Percentiles rank a stretch among this genome's conserved stretches.
These are phyloP conservation scores for Leccinum uliginosum DNA, from an alignment of 768 basidiomycete genomes.

Conservation along the genomic window DNA sequence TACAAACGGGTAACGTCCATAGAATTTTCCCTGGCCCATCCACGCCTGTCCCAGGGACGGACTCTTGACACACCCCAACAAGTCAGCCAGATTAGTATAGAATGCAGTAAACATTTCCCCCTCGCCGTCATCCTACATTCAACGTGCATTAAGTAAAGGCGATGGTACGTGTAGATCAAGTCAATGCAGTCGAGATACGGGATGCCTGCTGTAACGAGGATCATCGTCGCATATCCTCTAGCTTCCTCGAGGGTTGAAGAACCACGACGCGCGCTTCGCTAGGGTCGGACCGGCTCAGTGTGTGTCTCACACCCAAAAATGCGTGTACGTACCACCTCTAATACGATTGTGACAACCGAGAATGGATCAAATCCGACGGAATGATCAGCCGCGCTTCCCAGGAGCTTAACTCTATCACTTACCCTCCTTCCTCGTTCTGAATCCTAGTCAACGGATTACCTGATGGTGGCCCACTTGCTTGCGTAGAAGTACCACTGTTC, in stretches of 20 bases:
- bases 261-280: constrained; percentile 93
- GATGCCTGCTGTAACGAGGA: constrained; percentile 11
- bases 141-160: constrained; percentile 21
- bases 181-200: constrained; percentile 15
- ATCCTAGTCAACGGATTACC: constrained; percentile 65
- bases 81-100: constrained; percentile 28
- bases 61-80: background rate
- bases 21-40: constrained; percentile 19
- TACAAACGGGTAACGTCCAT: constrained; percentile 18
- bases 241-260: constrained; percentile 77
- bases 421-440: constrained; percentile 79
- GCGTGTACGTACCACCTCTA: constrained; percentile 31
- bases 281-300: constrained; percentile 27
- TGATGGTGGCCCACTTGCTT: constrained; percentile 43
- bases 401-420: constrained; percentile 30
- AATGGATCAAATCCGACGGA: constrained; percentile 13
- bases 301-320: constrained; percentile 13
- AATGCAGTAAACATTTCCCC: constrained; percentile 13
- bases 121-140: constrained; percentile 7
- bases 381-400: constrained; percentile 13
- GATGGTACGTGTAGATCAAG: constrained; percentile 29
- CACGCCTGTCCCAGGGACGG: constrained; percentile 25
- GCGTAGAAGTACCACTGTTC: constrained; percentile 35
- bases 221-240: constrained; percentile 20
- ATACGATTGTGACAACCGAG: constrained; percentile 17